These are phyloP conservation scores for Volvariella volvacea DNA, from an alignment of 1,284 basidiomycete species.

Conservation along the genomic window DNA sequence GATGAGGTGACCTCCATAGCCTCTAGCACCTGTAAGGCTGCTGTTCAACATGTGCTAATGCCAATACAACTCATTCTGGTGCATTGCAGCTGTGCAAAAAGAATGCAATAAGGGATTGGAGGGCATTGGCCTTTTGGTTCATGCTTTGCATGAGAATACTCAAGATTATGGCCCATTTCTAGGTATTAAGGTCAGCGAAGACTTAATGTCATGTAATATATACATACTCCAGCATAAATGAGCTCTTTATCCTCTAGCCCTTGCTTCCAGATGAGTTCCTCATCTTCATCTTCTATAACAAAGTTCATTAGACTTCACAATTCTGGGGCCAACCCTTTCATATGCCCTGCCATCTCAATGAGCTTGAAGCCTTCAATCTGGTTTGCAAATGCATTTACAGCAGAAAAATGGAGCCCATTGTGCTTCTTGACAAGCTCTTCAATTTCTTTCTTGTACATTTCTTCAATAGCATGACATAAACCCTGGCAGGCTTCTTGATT, in stretches of 20 bases:
- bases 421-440: not conserved
- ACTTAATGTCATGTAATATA: not conserved
- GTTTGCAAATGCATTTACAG: not conserved
- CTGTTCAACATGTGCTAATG: too few species aligned
- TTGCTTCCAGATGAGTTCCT: not conserved
- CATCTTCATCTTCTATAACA: not conserved
- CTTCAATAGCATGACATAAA: too few species aligned
- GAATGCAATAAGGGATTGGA: constrained; percentile 19
- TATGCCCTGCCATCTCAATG: not conserved
- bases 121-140: constrained; percentile 20
- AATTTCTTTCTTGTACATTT: not conserved
- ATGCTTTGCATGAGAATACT: constrained; percentile 22
- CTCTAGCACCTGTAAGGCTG: too few species aligned
- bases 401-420: not conserved
- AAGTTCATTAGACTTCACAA: not conserved
- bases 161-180: constrained; percentile 19
- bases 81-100: constrained; percentile 22
- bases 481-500: too few species aligned
- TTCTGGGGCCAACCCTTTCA: not conserved
- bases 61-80: constrained; percentile 17
- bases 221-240: not conserved
- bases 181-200: not conserved
- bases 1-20: too few species aligned
- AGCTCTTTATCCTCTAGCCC: not conserved
- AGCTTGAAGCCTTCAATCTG: not conserved